Base-by-base conservation (phyloP, 495 filamentous ascomycete genomes). In the Friedmanniomyces simplex region DNA sequence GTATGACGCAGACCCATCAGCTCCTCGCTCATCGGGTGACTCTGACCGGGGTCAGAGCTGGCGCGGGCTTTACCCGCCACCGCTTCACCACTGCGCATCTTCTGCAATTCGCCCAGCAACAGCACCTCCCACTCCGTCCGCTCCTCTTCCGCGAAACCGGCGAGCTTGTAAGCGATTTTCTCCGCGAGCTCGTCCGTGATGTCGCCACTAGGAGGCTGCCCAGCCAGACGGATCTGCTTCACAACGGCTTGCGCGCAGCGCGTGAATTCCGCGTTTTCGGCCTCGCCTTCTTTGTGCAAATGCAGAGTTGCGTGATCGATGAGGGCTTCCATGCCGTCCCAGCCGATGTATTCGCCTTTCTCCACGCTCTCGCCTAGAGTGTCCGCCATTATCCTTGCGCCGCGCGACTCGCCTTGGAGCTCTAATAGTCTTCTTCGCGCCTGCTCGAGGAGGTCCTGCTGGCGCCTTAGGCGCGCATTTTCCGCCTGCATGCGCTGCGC, bases 361-460 rank as follows among this genome's bases (percentile, higher is more conserved):
- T 30, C 36, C 1, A 8, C 13, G 21, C 6, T 36, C 26, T 22
- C 21, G 21, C 18, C 18, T 18, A 20, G 12, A 12, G 10, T 26
- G 25, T 49, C 37, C 50, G 11, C 30, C 39, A 21, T 48, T 50
- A 39, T 45, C 34, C 45, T 2, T 7, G 14, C 12, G 26, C 16
- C 49, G 2, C 10, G 24, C 4, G 49, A 13, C 26, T 55, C 58
- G 8, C 18, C 20, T 36, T 61, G 45, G 30, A 62, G 34, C 55
- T 57, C 54, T 14, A 22, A 16, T 43, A 62, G 28, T 28, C 61
- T 52, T 37, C 37, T 41, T 50, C 50, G 32, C 11, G 57, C 57
- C 49, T 53, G 32, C 13, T 64, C 57, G 6, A 64, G 49, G 42
- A 57, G 20, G 42, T 64, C 58, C 43, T 57, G 32, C 47, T 63